These are phyloP conservation scores for Blastobotrys proliferans DNA, from an alignment of 1,139 yeast genomes.

Conservation along the genomic window DNA sequence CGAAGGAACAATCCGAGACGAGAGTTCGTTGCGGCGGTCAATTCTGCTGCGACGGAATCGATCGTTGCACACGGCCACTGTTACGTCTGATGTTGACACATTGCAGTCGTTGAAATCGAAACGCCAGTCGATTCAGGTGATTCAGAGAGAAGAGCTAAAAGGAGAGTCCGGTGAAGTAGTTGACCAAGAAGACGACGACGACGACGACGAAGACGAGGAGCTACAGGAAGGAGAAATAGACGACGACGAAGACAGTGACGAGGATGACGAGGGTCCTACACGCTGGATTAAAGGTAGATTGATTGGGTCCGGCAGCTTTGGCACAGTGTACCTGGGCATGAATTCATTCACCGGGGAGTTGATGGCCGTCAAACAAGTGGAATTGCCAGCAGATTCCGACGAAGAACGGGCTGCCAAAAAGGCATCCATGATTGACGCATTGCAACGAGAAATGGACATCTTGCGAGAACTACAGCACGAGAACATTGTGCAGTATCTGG, in stretches of 20 bases:
- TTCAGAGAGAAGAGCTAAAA: conserved; percentile 4
- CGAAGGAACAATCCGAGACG: too few species aligned
- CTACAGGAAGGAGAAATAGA: conserved; percentile 1
- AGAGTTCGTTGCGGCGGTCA: conserved; percentile 3
- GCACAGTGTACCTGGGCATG: conserved; percentile 89
- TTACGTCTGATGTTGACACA: background rate
- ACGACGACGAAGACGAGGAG: conserved; percentile 1
- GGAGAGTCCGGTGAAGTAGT: conserved; percentile 22
- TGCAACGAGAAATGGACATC: conserved; percentile 78
- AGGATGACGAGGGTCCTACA: conserved; percentile 54
- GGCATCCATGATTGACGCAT: conserved; percentile 71
- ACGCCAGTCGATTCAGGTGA: background rate
- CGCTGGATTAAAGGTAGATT: conserved; percentile 90
- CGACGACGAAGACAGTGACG: conserved; percentile 8
- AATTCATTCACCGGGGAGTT: conserved; percentile 89
- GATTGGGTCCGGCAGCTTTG: conserved; percentile 94
- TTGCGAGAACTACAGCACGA: conserved; percentile 81
- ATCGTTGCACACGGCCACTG: background rate
- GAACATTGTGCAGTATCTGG: conserved; percentile 86
- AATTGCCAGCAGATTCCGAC: conserved; percentile 47
- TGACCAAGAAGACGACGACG: background rate
- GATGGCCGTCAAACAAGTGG: conserved; percentile 96
- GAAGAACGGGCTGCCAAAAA: conserved; percentile 45
- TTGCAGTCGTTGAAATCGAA: background rate
- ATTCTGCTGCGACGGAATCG: conserved; percentile 8